Evolutionary conservation across 2,329 filamentous ascomycete species (phyloP).

Genomic region (Phyllosticta capitalensis): DNA sequence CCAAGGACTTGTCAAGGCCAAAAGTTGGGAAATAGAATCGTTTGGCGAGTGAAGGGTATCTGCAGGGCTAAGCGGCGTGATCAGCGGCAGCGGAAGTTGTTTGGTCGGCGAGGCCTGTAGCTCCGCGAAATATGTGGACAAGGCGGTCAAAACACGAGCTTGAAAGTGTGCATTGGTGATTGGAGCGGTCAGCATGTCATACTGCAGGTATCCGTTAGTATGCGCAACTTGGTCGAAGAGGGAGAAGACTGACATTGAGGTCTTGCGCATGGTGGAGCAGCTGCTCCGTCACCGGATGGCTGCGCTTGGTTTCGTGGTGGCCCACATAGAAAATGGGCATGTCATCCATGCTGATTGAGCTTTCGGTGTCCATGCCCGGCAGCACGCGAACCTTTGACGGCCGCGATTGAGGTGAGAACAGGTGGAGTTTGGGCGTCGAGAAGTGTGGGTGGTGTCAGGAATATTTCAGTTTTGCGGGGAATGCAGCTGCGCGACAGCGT

Average conservation of each 20-base stretch:
- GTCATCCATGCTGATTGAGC: conserved; percentile 18
- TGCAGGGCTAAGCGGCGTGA: conserved; percentile 61
- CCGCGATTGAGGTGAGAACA: neutral
- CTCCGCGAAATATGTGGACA: conserved; percentile 46
- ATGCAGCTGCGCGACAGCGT: too few relatives aligned
- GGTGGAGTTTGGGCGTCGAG: neutral
- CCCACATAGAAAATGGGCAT: conserved; percentile 57
- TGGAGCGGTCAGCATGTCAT: conserved; percentile 68
- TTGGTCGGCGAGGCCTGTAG: conserved; percentile 34
- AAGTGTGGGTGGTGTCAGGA: neutral
- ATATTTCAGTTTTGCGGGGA: too few relatives aligned
- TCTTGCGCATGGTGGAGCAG: conserved; percentile 61
- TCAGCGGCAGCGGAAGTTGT: conserved; percentile 34
- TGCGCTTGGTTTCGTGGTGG: conserved; percentile 60
- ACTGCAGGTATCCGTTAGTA: conserved; percentile 39
- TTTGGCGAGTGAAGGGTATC: conserved; percentile 67
- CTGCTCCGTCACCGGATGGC: conserved; percentile 51
- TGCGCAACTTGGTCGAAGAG: neutral
- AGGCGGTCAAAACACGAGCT: conserved; percentile 53
- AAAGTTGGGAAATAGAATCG: conserved; percentile 59
- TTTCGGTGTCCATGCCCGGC: conserved; percentile 18
- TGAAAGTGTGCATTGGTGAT: conserved; percentile 69
- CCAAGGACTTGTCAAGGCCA: conserved; percentile 81
- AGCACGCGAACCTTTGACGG: conserved; percentile 17
- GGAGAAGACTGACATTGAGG: conserved; percentile 47